Conservation (phyloP, 2,329 filamentous ascomycete species). For the Sarocladium strictum region DNA sequence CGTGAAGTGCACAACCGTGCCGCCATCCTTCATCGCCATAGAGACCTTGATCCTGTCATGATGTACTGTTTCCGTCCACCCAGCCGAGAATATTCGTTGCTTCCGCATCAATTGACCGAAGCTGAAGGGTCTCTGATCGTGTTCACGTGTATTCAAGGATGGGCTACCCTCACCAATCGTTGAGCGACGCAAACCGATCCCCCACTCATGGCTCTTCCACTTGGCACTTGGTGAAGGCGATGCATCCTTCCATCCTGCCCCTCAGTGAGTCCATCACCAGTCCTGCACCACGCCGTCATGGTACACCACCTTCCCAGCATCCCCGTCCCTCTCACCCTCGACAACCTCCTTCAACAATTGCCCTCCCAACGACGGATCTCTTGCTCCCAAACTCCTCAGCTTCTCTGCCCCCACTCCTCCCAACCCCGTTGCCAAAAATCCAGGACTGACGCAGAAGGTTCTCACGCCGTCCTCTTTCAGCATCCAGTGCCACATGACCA, state of each 20-base stretch:
- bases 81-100: no score
- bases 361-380: constrained; percentile 12
- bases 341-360: constrained; percentile 11
- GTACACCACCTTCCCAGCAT: constrained; percentile 13
- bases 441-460: constrained; percentile 37
- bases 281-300: constrained; percentile 9
- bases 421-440: constrained; percentile 37
- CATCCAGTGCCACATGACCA: constrained; percentile 31
- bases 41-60: no score
- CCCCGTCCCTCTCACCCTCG: constrained; percentile 11
- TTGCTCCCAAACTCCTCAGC: constrained; percentile 9
- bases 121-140: no score
- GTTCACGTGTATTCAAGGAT: no score
- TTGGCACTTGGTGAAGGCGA: no score
- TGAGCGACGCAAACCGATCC: no score
- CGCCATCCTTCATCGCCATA: not conserved
- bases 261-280: constrained; percentile 10
- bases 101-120: not conserved
- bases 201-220: no score
- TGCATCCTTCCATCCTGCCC: no score
- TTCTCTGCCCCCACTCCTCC: constrained; percentile 17
- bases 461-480: constrained; percentile 41
- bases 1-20: no score
- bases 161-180: no score
- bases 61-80: no score